phyloP scores from a whole-genome alignment of 139 green algal species.

The Coccomyxa sp. region DNA sequence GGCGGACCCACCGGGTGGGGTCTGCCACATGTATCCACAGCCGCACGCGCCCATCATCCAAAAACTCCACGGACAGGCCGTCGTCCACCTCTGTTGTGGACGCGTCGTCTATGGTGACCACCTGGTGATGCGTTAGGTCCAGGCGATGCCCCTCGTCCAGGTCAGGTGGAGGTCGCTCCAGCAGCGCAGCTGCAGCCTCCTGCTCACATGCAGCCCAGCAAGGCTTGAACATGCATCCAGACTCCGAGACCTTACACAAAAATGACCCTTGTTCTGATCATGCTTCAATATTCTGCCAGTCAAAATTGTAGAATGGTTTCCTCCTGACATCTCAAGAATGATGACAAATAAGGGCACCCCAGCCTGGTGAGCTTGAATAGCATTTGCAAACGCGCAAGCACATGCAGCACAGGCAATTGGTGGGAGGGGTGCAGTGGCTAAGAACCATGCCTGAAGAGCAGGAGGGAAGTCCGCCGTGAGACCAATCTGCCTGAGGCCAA shows the following conservation, averaged over 20 bases:
- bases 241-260: neutral
- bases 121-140: slow-evolving; percentile 57
- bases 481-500: slow-evolving; percentile 24
- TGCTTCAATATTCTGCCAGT: neutral
- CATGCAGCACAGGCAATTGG: neutral
- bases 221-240: neutral
- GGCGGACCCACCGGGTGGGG: slow-evolving; percentile 44
- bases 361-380: neutral
- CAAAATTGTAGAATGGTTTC: neutral
- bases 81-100: slow-evolving; percentile 83
- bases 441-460: slow-evolving; percentile 21
- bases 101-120: slow-evolving; percentile 80
- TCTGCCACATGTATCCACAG: slow-evolving; percentile 93
- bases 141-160: slow-evolving; percentile 39
- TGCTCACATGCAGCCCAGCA: slow-evolving; percentile 9
- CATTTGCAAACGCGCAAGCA: neutral
- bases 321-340: neutral
- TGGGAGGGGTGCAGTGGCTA: neutral
- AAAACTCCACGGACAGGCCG: slow-evolving; percentile 55
- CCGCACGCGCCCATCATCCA: slow-evolving; percentile 38
- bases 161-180: slow-evolving; percentile 40
- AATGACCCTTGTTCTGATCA: neutral
- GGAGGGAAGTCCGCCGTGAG: slow-evolving; percentile 20
- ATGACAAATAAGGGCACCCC: neutral
- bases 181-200: slow-evolving; percentile 34